A percentile compares a stretch with the other conserved stretches of the same genome.
These are phyloP conservation scores for Agastache rugosa DNA, from an alignment of 257 asterid genomes.

Conservation along the genomic window DNA sequence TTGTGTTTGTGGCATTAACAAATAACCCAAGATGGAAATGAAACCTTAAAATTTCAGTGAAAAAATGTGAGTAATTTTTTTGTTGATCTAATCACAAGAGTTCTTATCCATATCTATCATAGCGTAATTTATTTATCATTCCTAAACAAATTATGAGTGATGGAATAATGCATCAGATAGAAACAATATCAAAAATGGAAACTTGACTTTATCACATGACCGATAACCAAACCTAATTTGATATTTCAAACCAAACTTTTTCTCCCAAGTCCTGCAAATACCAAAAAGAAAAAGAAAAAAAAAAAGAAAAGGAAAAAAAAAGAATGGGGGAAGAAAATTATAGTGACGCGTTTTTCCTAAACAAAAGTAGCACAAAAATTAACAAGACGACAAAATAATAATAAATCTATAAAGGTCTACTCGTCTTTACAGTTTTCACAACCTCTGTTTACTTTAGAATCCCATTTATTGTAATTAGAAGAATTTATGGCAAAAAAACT, in stretches of 20 bases:
- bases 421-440: conserved; percentile 2
- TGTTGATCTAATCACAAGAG: neutral
- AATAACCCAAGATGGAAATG: neutral
- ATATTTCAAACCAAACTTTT: conserved; percentile 27
- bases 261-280: conserved; percentile 1
- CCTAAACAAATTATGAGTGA: neutral
- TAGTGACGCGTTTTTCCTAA: neutral
- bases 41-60: neutral
- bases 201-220: neutral
- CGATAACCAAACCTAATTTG: neutral
- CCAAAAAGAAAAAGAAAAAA: neutral
- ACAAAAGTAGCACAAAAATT: neutral
- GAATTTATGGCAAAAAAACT: conserved; percentile 1
- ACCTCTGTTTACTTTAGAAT: conserved; percentile 2
- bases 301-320: neutral
- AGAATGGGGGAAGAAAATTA: neutral
- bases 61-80: neutral
- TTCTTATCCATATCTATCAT: neutral
- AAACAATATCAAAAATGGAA: neutral
- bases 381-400: neutral
- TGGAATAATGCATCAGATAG: neutral
- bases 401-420: neutral
- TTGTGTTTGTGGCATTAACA: neutral
- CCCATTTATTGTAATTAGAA: conserved; percentile 6
- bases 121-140: neutral